Conservation (phyloP, 768 basidiomycete genomes). For the Pisolithus orientalis region DNA sequence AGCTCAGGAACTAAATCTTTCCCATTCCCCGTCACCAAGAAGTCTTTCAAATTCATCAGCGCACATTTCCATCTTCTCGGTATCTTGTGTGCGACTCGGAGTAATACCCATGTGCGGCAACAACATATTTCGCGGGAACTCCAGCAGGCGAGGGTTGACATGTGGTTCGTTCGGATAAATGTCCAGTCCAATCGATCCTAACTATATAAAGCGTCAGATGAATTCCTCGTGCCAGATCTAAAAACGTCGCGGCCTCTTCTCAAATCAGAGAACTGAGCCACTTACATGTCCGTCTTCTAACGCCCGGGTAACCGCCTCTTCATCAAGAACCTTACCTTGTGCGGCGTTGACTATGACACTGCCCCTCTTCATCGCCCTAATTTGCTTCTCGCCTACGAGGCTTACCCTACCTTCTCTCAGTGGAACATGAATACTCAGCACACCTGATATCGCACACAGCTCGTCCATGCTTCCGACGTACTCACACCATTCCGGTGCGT, state of each 20-base stretch:
- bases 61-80: constrained; percentile 71
- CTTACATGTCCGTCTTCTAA: constrained; percentile 84
- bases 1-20: constrained; percentile 56
- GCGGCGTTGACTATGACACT: constrained; percentile 82
- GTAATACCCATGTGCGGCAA: constrained; percentile 81
- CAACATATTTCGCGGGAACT: constrained; percentile 70
- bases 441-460: constrained; percentile 68
- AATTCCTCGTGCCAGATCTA: background rate
- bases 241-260: background rate
- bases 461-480: constrained; percentile 63
- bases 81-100: constrained; percentile 61
- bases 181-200: constrained; percentile 66
- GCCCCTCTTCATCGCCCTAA: constrained; percentile 70
- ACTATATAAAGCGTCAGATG: background rate
- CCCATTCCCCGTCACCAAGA: constrained; percentile 51
- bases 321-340: constrained; percentile 83
- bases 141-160: constrained; percentile 68
- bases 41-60: constrained; percentile 63
- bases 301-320: constrained; percentile 79
- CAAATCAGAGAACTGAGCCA: constrained; percentile 5
- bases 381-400: constrained; percentile 68
- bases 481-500: constrained; percentile 66
- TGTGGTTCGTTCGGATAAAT: constrained; percentile 80
- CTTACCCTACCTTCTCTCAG: constrained; percentile 67
- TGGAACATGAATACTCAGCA: constrained; percentile 83